These are phyloP conservation scores for Phlyctochytrium planicorne DNA, from an alignment of 192 early-diverging fungal genomes.

Conservation along the genomic window DNA sequence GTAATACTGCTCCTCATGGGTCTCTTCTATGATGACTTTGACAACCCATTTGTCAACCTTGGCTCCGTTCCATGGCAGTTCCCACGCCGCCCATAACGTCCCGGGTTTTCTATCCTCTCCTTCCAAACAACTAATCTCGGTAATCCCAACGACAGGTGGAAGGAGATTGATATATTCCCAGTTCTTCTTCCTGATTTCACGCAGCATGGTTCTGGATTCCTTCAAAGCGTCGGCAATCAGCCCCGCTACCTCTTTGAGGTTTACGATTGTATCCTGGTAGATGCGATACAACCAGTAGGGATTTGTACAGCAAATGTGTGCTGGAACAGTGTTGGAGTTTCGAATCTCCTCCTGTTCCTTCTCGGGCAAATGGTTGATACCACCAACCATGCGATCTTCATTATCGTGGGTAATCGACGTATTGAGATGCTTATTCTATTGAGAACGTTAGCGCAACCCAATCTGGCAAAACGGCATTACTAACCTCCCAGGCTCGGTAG, in stretches of 20 bases:
- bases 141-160: constrained; percentile 22
- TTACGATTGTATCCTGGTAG: constrained; percentile 51
- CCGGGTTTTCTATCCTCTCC: constrained; percentile 25
- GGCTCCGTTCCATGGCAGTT: constrained; percentile 38
- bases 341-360: constrained; percentile 36
- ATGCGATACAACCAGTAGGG: constrained; percentile 56
- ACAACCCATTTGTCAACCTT: constrained; percentile 41
- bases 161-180: constrained; percentile 21
- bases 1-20: constrained; percentile 14
- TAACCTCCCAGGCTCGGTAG: constrained; percentile 51
- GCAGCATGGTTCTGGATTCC: constrained; percentile 28
- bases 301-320: constrained; percentile 46
- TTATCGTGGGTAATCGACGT: constrained; percentile 37
- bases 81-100: constrained; percentile 44
- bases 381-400: constrained; percentile 23
- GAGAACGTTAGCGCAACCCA: background rate
- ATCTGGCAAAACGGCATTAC: constrained; percentile 2
- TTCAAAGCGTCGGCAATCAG: constrained; percentile 38
- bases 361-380: constrained; percentile 30
- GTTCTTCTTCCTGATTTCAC: background rate
- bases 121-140: constrained; percentile 35
- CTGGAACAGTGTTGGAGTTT: constrained; percentile 34
- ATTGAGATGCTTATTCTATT: constrained; percentile 36
- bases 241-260: constrained; percentile 28
- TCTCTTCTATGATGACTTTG: background rate